Conservation (phyloP, 2,329 filamentous ascomycete genomes). For the Epichloe glyceriae region DNA sequence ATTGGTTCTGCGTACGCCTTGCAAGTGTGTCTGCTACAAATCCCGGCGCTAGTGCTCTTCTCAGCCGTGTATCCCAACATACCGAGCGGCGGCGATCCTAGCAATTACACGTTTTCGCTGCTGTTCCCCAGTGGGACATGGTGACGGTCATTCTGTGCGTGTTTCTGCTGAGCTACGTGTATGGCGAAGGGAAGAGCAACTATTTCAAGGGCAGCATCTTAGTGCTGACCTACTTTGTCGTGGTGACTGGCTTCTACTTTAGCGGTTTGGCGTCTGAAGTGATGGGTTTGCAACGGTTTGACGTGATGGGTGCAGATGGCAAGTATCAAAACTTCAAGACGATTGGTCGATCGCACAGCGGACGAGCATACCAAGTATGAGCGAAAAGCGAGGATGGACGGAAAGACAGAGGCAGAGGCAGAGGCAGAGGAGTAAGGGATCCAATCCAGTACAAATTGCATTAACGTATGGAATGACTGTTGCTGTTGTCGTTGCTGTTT, state of each 20-base stretch:
- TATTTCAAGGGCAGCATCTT: slow-evolving; percentile 99
- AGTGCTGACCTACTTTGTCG: slow-evolving; percentile 82
- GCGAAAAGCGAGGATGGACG: not conserved
- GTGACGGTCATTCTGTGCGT: slow-evolving; percentile 92
- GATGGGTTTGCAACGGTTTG: slow-evolving; percentile 36
- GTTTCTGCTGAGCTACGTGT: slow-evolving; percentile 93
- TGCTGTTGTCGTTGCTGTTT: not conserved
- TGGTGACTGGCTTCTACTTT: slow-evolving; percentile 84
- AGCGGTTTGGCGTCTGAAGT: slow-evolving; percentile 42
- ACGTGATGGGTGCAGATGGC: slow-evolving; percentile 37
- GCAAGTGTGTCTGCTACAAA: slow-evolving; percentile 89
- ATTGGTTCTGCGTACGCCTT: slow-evolving; percentile 95
- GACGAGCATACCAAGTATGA: slow-evolving; percentile 14
- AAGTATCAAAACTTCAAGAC: slow-evolving; percentile 40
- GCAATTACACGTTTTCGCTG: slow-evolving; percentile 61
- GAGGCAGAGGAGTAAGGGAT: not conserved
- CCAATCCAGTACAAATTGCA: not conserved
- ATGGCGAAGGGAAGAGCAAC: slow-evolving; percentile 97
- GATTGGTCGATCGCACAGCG: slow-evolving; percentile 31
- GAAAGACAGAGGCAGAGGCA: not conserved
- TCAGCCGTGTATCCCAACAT: slow-evolving; percentile 56
- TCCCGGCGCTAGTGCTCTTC: slow-evolving; percentile 85
- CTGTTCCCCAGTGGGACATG: slow-evolving; percentile 99
- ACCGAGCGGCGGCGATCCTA: slow-evolving; percentile 24
- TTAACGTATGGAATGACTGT: not conserved